A percentile compares a stretch with the other conserved stretches of the same genome.
These are phyloP conservation scores for Aspergillus sp. DNA, from an alignment of 2,329 filamentous ascomycete species.

Conservation along the genomic window DNA sequence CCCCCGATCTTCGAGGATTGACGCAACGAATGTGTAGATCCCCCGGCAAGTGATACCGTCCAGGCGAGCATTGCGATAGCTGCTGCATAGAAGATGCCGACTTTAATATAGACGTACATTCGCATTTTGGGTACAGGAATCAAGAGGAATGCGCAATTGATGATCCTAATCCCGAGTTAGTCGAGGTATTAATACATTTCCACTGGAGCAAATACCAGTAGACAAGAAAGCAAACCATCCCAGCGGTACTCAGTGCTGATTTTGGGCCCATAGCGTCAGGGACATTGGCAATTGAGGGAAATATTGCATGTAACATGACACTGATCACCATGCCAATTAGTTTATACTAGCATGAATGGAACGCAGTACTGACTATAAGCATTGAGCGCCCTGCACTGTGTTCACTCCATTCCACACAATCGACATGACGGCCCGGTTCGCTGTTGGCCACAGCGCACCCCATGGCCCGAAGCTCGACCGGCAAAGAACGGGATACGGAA, in stretches of 20 bases:
- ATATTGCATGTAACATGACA: constrained; percentile 44
- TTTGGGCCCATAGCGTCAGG: constrained; percentile 40
- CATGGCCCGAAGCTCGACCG: constrained; percentile 45
- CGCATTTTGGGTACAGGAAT: constrained; percentile 40
- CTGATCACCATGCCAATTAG: constrained; percentile 6
- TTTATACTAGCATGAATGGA: background rate
- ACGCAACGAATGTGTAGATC: constrained; percentile 20
- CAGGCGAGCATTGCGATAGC: constrained; percentile 41
- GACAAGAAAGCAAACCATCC: constrained; percentile 43
- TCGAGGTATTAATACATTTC: no score
- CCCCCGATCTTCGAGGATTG: constrained; percentile 31
- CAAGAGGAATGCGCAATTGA: constrained; percentile 39
- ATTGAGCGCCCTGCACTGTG: constrained; percentile 36
- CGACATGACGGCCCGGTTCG: constrained; percentile 42
- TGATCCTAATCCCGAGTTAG: constrained; percentile 17
- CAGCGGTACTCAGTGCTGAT: constrained; percentile 40
- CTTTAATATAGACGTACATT: constrained; percentile 33
- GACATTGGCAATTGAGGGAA: constrained; percentile 40
- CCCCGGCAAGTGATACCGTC: constrained; percentile 34
- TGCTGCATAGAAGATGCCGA: constrained; percentile 37
- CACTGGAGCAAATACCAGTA: constrained; percentile 31
- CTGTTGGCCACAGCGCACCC: constrained; percentile 44
- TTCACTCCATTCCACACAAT: constrained; percentile 49
- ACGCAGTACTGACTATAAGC: constrained; percentile 26
- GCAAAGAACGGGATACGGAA: constrained; percentile 43